Evolutionary conservation across 768 basidiomycete genomes (phyloP).

Genomic region (Royoungia palumana): DNA sequence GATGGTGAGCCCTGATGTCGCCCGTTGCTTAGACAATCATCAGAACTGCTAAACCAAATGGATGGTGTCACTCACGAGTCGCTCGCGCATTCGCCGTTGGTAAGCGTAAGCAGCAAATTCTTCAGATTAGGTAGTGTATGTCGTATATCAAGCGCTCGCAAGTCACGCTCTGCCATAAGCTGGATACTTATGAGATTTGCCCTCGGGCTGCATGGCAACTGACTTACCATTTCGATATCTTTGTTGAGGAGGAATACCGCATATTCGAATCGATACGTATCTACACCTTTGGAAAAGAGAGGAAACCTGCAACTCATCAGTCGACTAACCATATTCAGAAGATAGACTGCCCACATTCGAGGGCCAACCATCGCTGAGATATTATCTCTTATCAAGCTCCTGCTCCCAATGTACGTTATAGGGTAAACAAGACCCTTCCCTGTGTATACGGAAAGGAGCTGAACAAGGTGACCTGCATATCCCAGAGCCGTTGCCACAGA

Average conservation of each 20-base stretch:
- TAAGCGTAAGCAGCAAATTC: conserved; percentile 84
- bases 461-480: conserved; percentile 83
- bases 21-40: conserved; percentile 14
- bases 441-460: conserved; percentile 75
- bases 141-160: conserved; percentile 87
- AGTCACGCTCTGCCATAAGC: conserved; percentile 89
- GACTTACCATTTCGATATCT: conserved; percentile 84
- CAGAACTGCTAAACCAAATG: conserved; percentile 6
- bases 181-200: conserved; percentile 30
- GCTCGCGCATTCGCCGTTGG: conserved; percentile 57
- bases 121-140: conserved; percentile 97
- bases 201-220: neutral
- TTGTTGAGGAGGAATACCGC: conserved; percentile 96
- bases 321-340: neutral
- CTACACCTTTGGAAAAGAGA: conserved; percentile 89
- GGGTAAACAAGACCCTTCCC: conserved; percentile 82
- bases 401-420: conserved; percentile 84
- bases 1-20: conserved; percentile 21
- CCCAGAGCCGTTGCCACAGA: conserved; percentile 86
- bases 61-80: conserved; percentile 40
- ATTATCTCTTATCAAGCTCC: conserved; percentile 87
- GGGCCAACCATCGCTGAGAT: conserved; percentile 96
- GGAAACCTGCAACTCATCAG: conserved; percentile 69
- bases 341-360: conserved; percentile 63
- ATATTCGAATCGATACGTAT: conserved; percentile 96